A percentile compares a stretch with the other conserved stretches of the same genome.
These are phyloP conservation scores for Xylaria arbuscula DNA, from an alignment of 2,329 filamentous ascomycete genomes.

Conservation along the genomic window DNA sequence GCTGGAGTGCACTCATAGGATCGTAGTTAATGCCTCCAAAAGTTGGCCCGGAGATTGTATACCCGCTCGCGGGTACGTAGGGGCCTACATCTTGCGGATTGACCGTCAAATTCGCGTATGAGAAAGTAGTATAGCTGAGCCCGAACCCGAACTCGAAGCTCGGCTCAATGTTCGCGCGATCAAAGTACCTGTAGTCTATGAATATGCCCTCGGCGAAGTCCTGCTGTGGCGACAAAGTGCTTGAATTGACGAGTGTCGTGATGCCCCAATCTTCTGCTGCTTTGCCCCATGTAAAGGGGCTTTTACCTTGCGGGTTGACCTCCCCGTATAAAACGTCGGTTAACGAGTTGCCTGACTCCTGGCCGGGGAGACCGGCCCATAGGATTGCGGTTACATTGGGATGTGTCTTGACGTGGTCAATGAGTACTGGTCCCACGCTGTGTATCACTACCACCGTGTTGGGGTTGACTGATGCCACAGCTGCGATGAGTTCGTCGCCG, in stretches of 20 bases:
- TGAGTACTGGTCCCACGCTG: conserved; percentile 80
- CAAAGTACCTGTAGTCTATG: conserved; percentile 84
- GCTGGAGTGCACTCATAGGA: conserved; percentile 48
- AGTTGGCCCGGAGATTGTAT: conserved; percentile 69
- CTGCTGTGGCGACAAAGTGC: conserved; percentile 70
- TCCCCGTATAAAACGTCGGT: conserved; percentile 82
- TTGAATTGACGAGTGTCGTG: conserved; percentile 74
- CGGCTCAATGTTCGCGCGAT: conserved; percentile 70
- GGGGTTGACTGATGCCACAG: conserved; percentile 77
- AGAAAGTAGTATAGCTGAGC: conserved; percentile 82
- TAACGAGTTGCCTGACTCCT: conserved; percentile 83
- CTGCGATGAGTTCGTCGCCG: conserved; percentile 82
- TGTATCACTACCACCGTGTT: conserved; percentile 95
- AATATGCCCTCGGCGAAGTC: conserved; percentile 82
- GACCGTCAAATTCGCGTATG: conserved; percentile 74
- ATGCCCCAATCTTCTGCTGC: conserved; percentile 74
- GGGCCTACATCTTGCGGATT: conserved; percentile 57
- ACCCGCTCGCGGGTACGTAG: conserved; percentile 69
- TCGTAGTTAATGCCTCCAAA: conserved; percentile 64
- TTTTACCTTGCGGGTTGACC: conserved; percentile 77
- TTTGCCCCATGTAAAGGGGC: conserved; percentile 70
- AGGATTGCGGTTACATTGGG: conserved; percentile 83
- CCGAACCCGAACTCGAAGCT: conserved; percentile 85
- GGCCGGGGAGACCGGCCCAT: conserved; percentile 81
- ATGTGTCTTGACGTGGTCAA: conserved; percentile 77